These are phyloP conservation scores for Bretschneidera sinensis DNA, from an alignment of 345 rosid species.

Conservation along the genomic window DNA sequence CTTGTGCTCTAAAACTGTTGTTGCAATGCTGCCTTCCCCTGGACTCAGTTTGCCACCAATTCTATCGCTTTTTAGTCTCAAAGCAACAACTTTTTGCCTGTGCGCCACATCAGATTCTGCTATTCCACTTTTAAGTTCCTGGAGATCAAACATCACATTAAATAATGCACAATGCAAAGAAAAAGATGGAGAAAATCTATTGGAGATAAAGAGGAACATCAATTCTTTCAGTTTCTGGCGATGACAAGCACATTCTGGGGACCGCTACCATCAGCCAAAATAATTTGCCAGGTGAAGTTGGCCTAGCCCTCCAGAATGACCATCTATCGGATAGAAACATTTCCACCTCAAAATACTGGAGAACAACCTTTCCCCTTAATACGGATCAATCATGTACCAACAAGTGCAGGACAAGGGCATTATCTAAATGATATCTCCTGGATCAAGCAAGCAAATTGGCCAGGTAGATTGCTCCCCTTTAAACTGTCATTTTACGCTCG, in stretches of 20 bases:
- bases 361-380: too few relatives aligned
- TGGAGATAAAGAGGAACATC: too few relatives aligned
- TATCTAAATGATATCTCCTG: neutral
- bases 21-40: constrained; percentile 3
- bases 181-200: too few relatives aligned
- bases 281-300: neutral
- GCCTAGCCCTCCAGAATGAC: neutral
- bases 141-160: neutral
- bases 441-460: too few relatives aligned
- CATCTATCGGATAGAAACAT: neutral
- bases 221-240: neutral
- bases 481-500: too few relatives aligned
- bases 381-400: neutral
- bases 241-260: neutral
- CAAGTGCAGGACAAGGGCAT: neutral
- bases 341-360: too few relatives aligned
- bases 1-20: constrained; percentile 7
- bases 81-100: neutral
- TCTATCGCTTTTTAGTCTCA: neutral
- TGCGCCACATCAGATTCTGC: neutral
- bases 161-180: neutral
- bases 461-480: too few relatives aligned
- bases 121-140: constrained; percentile 27
- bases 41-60: neutral
- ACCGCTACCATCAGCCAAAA: neutral